A percentile compares a stretch with the other conserved stretches of the same genome.
Evolutionary conservation across 768 basidiomycete genomes (phyloP).

Genomic region (Lactifluus hygrophoroides): DNA sequence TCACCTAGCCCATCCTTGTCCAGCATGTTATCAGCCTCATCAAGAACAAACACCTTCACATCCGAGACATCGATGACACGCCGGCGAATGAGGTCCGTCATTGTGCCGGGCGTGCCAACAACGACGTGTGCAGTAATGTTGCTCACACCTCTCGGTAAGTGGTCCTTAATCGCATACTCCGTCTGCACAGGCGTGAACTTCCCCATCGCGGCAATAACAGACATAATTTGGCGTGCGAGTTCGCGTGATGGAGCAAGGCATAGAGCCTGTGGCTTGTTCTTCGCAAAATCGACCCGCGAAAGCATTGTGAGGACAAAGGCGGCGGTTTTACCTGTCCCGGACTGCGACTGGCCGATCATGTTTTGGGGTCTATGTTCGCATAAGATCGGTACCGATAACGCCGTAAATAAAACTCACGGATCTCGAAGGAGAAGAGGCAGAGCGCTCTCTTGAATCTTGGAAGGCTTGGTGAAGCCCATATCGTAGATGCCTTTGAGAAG

Average conservation of each 20-base stretch:
- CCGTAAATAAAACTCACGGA: conserved; percentile 50
- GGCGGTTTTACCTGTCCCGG: conserved; percentile 98
- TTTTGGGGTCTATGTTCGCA: conserved; percentile 71
- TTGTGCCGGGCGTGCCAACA: conserved; percentile 94
- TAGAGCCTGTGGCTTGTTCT: conserved; percentile 86
- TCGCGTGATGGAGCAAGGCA: conserved; percentile 98
- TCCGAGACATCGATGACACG: conserved; percentile 70
- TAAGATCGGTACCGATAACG: conserved; percentile 1
- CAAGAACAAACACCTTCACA: conserved; percentile 89
- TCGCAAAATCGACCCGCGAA: conserved; percentile 79
- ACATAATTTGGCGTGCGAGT: conserved; percentile 95
- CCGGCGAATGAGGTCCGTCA: conserved; percentile 75
- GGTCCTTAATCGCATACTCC: conserved; percentile 92
- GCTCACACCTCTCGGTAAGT: conserved; percentile 54
- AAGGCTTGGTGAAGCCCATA: conserved; percentile 95
- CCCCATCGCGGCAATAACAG: conserved; percentile 88
- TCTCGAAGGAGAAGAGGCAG: conserved; percentile 82
- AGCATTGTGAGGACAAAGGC: conserved; percentile 98
- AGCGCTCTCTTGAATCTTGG: conserved; percentile 97
- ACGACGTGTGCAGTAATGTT: conserved; percentile 82
- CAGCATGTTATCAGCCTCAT: conserved; percentile 99
- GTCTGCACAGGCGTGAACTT: conserved; percentile 91
- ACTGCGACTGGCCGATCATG: conserved; percentile 99
- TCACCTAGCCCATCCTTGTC: conserved; percentile 91
- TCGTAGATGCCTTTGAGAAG: conserved; percentile 90